Percentiles rank a stretch among this genome's conserved stretches.
These are phyloP conservation scores for Pythium aristosporum DNA, from an alignment of 352 stramenopile species.

Conservation along the genomic window DNA sequence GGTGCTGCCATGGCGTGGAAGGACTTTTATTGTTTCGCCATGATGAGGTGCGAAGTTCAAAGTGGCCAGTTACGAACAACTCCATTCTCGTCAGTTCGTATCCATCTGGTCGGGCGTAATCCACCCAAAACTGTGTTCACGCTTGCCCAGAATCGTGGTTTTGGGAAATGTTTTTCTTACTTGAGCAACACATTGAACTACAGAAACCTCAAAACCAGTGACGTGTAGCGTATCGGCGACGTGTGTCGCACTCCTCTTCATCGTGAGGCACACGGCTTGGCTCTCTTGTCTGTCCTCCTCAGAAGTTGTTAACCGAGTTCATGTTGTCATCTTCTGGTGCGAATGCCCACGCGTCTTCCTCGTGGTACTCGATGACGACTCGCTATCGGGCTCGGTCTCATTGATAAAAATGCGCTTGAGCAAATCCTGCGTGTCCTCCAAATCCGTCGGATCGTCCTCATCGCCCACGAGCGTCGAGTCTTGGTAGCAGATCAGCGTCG, in stretches of 20 bases:
- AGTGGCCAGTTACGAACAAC: too few species aligned
- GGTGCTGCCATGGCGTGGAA: not conserved
- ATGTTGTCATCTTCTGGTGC: not conserved
- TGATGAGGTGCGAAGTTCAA: too few species aligned
- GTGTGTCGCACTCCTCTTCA: not conserved
- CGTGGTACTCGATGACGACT: slow-evolving; percentile 11
- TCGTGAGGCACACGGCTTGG: too few species aligned
- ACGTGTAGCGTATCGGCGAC: slow-evolving; percentile 4
- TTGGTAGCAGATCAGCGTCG: slow-evolving; percentile 8
- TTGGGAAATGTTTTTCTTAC: not conserved
- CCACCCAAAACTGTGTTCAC: too few species aligned
- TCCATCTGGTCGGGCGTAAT: too few species aligned
- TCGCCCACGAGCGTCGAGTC: not conserved
- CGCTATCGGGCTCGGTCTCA: not conserved
- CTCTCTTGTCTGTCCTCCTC: not conserved
- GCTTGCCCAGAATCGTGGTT: too few species aligned
- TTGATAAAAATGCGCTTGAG: slow-evolving; percentile 8
- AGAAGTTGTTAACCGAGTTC: slow-evolving; percentile 11
- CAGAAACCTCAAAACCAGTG: too few species aligned
- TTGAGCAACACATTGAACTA: too few species aligned
- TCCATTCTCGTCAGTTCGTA: too few species aligned
- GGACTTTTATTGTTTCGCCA: too few species aligned
- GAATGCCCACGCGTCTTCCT: slow-evolving; percentile 1
- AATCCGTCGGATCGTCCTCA: not conserved
- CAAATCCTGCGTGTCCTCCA: slow-evolving; percentile 9